Evolutionary conservation across 2,329 filamentous ascomycete species (phyloP).

Genomic region (Hortaea sp.): DNA sequence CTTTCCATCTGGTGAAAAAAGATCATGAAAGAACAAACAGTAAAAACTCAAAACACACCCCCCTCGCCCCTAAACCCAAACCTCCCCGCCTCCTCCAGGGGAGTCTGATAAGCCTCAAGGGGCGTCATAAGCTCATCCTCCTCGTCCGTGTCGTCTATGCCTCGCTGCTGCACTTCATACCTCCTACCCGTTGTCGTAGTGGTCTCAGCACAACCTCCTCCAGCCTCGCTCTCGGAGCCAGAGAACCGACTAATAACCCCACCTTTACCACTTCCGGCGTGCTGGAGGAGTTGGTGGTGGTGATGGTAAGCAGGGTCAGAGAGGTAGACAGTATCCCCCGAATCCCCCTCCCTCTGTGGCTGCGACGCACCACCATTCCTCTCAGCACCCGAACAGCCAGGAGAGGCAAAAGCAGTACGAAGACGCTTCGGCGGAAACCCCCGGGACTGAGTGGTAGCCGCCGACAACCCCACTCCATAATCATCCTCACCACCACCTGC

Average conservation of each 20-base stretch:
- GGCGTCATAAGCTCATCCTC: not conserved
- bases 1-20: no score
- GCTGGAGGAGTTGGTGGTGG: not conserved
- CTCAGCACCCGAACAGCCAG: not conserved
- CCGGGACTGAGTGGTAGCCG: not conserved
- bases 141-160: not conserved
- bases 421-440: no score
- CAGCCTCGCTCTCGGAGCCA: constrained; percentile 2
- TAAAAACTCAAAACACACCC: not conserved
- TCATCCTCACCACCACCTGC: constrained; percentile 2
- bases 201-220: no score
- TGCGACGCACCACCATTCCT: not conserved
- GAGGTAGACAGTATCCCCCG: not conserved
- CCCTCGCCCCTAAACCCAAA: not conserved
- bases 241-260: not conserved
- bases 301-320: no score
- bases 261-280: not conserved
- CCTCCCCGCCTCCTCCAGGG: not conserved
- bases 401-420: no score
- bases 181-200: no score
- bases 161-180: no score
- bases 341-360: not conserved
- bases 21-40: not conserved
- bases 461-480: constrained; percentile 6
- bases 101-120: not conserved